Percentiles rank a stretch among this genome's conserved stretches.
These are phyloP conservation scores for Somion occarium DNA, from an alignment of 1,284 basidiomycete species.

Conservation along the genomic window DNA sequence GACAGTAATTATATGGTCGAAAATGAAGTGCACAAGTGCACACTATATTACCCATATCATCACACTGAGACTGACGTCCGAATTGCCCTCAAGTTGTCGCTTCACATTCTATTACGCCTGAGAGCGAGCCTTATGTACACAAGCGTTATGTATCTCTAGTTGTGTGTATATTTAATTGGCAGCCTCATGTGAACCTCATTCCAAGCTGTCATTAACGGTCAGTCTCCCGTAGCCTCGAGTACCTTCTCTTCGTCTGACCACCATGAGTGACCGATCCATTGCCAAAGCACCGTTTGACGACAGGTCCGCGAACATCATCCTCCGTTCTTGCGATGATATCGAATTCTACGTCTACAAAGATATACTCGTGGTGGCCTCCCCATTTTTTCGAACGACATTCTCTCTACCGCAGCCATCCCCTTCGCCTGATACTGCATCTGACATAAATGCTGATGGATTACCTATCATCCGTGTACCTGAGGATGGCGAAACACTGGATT, in stretches of 20 bases:
- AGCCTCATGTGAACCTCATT: neutral
- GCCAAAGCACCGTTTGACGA: slow-evolving; percentile 10
- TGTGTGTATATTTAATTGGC: too few species aligned
- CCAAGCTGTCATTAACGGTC: neutral
- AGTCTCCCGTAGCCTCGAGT: neutral
- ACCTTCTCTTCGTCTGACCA: neutral
- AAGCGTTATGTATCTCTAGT: too few species aligned
- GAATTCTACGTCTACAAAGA: slow-evolving; percentile 13
- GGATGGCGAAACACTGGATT: slow-evolving; percentile 42
- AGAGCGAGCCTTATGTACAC: too few species aligned
- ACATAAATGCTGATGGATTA: neutral
- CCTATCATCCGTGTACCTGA: slow-evolving; percentile 26
- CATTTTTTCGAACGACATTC: slow-evolving; percentile 18
- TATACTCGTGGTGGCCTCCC: slow-evolving; percentile 17
- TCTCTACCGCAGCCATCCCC: slow-evolving; percentile 7
- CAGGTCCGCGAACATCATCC: slow-evolving; percentile 22
- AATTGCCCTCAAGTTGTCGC: too few species aligned
- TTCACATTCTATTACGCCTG: too few species aligned
- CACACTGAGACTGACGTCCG: too few species aligned
- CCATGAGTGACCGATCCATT: neutral
- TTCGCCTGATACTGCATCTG: neutral
- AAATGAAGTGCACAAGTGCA: too few species aligned
- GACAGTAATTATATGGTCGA: too few species aligned
- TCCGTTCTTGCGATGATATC: slow-evolving; percentile 19
- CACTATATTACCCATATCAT: too few species aligned